Evolutionary conservation across 768 basidiomycete species (phyloP).

Genomic region (Mrakia frigida): DNA sequence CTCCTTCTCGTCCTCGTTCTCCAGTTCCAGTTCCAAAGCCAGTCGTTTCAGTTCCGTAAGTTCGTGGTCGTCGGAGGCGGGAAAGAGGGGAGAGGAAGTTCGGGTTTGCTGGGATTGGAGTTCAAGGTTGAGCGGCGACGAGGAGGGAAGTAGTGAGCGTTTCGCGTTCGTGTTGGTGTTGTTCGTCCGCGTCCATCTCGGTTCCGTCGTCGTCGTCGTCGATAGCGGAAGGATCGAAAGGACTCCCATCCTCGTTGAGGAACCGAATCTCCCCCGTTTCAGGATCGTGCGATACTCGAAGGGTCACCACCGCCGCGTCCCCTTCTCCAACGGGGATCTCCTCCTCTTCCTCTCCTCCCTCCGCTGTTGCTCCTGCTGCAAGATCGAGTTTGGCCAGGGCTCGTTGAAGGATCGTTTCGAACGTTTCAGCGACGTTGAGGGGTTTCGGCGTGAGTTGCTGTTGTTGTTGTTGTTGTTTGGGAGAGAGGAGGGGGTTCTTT

Average conservation of each 20-base stretch:
- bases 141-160: no score
- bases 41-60: no score
- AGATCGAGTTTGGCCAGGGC: neutral
- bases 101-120: no score
- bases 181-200: no score
- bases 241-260: neutral
- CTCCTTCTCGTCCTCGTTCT: neutral
- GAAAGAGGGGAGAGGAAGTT: no score
- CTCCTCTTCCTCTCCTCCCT: no score
- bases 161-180: no score
- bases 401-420: neutral
- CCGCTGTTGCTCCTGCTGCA: neutral
- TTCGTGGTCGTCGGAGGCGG: no score
- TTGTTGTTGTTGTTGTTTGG: neutral
- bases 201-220: neutral
- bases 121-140: no score
- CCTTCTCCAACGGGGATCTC: neutral
- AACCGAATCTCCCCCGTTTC: neutral
- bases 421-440: neutral
- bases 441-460: neutral
- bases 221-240: neutral
- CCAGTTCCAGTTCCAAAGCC: no score
- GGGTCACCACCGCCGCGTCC: no score
- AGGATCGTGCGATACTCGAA: no score
- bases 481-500: neutral